Percentiles rank a stretch among this genome's conserved stretches.
Evolutionary conservation across 169 alveolate genomes (phyloP).

Genomic region (Theileria equi): DNA sequence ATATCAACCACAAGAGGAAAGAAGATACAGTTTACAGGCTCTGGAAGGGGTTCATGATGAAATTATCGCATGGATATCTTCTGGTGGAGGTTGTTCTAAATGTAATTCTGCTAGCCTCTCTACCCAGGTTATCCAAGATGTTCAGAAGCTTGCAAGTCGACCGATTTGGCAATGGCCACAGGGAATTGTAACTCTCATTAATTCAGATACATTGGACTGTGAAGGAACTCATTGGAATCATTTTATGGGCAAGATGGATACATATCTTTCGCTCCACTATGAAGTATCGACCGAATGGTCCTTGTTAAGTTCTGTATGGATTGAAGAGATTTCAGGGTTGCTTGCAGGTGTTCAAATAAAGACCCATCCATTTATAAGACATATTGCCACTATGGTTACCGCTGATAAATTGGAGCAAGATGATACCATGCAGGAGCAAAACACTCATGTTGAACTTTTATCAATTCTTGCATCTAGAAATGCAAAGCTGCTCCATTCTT

Average conservation of each 20-base stretch:
- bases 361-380: slow-evolving; percentile 17
- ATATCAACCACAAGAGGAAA: slow-evolving; percentile 10
- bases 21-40: slow-evolving; percentile 10
- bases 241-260: background rate
- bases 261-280: background rate
- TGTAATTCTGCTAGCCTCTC: slow-evolving; percentile 8
- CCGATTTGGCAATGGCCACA: slow-evolving; percentile 66
- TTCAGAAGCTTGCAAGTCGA: slow-evolving; percentile 10
- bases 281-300: slow-evolving; percentile 15
- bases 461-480: slow-evolving; percentile 27
- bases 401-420: background rate
- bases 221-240: slow-evolving; percentile 17
- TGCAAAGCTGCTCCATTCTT: background rate
- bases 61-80: slow-evolving; percentile 4
- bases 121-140: slow-evolving; percentile 1
- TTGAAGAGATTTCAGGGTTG: slow-evolving; percentile 28
- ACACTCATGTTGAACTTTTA: too few species aligned
- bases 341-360: slow-evolving; percentile 2
- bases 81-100: slow-evolving; percentile 24
- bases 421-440: too few species aligned
- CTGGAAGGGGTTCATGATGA: slow-evolving; percentile 26
- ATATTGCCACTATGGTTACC: background rate
- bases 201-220: too few species aligned
- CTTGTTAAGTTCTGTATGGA: slow-evolving; percentile 22
- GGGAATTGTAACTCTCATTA: slow-evolving; percentile 4